phyloP scores from a whole-genome alignment of 2,329 filamentous ascomycete species.

The Sarocladium strictum region DNA sequence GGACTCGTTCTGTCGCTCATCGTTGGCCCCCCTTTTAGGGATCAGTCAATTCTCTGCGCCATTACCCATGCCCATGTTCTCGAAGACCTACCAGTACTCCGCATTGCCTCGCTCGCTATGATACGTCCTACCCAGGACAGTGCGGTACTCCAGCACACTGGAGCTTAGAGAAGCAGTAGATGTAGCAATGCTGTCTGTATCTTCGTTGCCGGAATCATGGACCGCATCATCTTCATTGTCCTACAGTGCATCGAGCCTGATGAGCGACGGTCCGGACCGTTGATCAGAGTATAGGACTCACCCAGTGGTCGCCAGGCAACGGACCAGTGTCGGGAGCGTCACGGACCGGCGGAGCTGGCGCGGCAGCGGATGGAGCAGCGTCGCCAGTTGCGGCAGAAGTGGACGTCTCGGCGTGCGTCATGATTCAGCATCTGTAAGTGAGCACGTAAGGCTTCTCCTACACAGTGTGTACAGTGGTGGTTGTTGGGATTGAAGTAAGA shows the following conservation, averaged over 20 bases:
- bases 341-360: neutral
- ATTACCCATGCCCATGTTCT: too few relatives aligned
- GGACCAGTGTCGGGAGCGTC: neutral
- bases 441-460: too few relatives aligned
- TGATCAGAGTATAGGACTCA: neutral
- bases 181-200: slow-evolving; percentile 5
- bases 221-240: neutral
- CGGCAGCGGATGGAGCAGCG: neutral
- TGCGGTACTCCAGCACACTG: slow-evolving; percentile 24
- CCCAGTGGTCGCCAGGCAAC: neutral
- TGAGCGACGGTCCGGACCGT: neutral
- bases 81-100: slow-evolving; percentile 20
- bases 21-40: slow-evolving; percentile 18
- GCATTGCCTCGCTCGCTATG: slow-evolving; percentile 21
- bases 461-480: too few relatives aligned
- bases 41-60: too few relatives aligned
- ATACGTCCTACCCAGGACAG: slow-evolving; percentile 24
- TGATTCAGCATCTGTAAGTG: too few relatives aligned
- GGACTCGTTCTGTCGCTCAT: slow-evolving; percentile 24
- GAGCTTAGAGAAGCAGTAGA: slow-evolving; percentile 25
- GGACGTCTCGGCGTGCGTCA: too few relatives aligned
- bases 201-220: slow-evolving; percentile 1
- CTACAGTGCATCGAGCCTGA: neutral
- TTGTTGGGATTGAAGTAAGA: too few relatives aligned
- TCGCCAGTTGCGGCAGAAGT: neutral